phyloP scores from a whole-genome alignment of 2,329 filamentous ascomycete genomes.

The Rosellinia necatrix region DNA sequence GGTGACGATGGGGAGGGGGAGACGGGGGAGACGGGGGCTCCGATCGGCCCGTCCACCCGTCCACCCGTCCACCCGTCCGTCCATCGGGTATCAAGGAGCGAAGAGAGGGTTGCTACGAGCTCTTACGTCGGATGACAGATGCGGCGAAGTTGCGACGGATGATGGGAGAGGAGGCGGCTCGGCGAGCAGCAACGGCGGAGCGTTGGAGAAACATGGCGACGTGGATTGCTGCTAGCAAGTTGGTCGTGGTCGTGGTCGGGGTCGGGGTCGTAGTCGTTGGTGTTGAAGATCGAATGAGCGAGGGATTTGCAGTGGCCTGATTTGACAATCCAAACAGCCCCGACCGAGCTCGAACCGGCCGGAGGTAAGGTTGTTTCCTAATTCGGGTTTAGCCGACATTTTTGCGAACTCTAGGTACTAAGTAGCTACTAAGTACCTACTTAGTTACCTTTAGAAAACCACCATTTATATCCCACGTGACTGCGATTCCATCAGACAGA shows the following conservation, averaged over 20 bases:
- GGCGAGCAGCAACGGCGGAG: constrained; percentile 64
- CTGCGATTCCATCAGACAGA: too few relatives aligned
- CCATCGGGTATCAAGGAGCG: constrained; percentile 29
- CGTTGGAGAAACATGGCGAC: constrained; percentile 67
- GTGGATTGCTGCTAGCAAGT: constrained; percentile 32
- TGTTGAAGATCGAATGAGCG: constrained; percentile 18
- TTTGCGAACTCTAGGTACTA: constrained; percentile 13
- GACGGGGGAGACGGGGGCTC: too few relatives aligned
- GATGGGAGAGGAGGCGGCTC: constrained; percentile 58
- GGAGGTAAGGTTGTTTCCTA: constrained; percentile 21
- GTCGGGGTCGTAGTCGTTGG: neutral
- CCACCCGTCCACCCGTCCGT: too few relatives aligned
- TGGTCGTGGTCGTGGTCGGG: constrained; percentile 11
- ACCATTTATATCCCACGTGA: neutral
- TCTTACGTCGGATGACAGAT: constrained; percentile 65
- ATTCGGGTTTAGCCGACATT: constrained; percentile 28
- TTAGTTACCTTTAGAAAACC: neutral
- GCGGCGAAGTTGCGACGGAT: constrained; percentile 64
- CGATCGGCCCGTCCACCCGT: too few relatives aligned
- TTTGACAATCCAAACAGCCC: constrained; percentile 40
- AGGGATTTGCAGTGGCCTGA: constrained; percentile 56
- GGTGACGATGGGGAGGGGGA: too few relatives aligned
- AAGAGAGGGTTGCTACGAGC: constrained; percentile 28
- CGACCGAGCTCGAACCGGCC: constrained; percentile 23
- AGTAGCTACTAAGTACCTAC: neutral